Base-by-base conservation (phyloP, 768 basidiomycete genomes). In the Cystobasidium ongulense region DNA sequence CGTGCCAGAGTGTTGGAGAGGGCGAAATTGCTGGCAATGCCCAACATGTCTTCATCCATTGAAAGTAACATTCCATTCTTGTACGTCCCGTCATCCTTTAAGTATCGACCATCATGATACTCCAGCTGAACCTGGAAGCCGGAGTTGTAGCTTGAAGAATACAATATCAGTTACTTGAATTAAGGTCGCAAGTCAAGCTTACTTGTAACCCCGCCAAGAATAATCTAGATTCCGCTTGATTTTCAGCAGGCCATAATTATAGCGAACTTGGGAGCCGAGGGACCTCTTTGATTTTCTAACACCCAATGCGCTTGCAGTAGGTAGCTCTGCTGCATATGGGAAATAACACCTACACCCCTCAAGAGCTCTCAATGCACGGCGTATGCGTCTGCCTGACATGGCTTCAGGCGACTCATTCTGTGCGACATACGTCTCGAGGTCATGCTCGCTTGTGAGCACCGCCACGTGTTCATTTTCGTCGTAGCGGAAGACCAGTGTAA, bases 1-100 rank as follows among this genome's bases (percentile, higher is more conserved):
- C 38, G 43, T 0, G 76, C 88, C 11, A 91, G 84, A 0, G 84
- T 80, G 3, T 84, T 81, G 0, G 87, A 89, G 57, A 90, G 81
- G 64, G 87, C 86, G 73, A 85, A 88, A 76, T 88, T 87, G 76
- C 87, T 86, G 75, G 84, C 85, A 43, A 90, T 82, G 0, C 90
- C 89, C 73, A 90, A 86, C 27, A 83, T 80, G 11, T 83, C 82
- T 21, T 85, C 86, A 33, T 85, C 80, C 1, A 86, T 81, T 29
- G 77, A 77, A 54, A 90, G 82, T 31, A 82, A 78, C 76, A 84
- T 85, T 3, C 84, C 81, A 11, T 35, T 23, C 7, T 27, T 63
- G 1, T 23, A 18, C 4, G 43, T 52, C 1, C 77, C 77, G 11
- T 66, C 67, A 0, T 17, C 29, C 13, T 35, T 63, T 29, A 46